These are phyloP conservation scores for Cryptomeria japonica DNA, from an alignment of 75 land plant genomes.

Conservation along the genomic window DNA sequence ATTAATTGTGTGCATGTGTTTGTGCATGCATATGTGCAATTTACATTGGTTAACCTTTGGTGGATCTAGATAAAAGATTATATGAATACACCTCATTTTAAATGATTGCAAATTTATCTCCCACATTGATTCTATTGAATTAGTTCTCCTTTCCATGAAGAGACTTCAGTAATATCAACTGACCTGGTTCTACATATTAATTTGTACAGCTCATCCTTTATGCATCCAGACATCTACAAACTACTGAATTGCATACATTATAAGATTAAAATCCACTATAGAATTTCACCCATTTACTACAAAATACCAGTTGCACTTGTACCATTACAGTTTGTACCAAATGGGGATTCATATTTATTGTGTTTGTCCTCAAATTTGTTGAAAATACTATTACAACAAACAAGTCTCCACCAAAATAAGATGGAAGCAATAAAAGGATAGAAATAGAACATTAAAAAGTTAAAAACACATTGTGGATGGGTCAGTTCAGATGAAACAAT, in stretches of 20 bases:
- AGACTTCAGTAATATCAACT: neutral
- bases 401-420: neutral
- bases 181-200: neutral
- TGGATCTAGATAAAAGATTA: neutral
- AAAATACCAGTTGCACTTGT: neutral
- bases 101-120: neutral
- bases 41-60: neutral
- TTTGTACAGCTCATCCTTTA: neutral
- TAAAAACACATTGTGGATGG: neutral
- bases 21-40: neutral
- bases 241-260: neutral
- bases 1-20: neutral
- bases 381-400: neutral
- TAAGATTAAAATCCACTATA: neutral
- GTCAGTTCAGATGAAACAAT: no score
- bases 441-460: neutral
- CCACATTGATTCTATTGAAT: neutral
- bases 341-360: neutral
- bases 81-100: neutral
- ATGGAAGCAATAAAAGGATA: neutral
- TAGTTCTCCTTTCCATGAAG: neutral
- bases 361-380: neutral
- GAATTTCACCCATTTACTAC: neutral
- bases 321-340: neutral
- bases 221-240: neutral